These are phyloP conservation scores for Isabelozyma gotoi DNA, from an alignment of 805 yeast genomes.

Conservation along the genomic window DNA sequence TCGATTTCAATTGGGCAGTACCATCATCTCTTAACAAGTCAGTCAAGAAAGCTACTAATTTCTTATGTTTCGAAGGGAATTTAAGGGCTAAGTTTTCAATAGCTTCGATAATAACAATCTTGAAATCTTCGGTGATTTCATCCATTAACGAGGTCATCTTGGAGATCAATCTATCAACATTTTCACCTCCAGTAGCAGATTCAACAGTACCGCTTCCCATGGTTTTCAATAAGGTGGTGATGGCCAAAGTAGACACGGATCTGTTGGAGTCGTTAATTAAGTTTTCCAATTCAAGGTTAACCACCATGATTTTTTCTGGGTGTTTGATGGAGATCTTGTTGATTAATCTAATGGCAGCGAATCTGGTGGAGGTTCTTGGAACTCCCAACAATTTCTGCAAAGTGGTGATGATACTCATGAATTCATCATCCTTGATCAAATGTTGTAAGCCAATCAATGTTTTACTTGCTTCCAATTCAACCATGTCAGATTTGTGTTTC, in stretches of 20 bases:
- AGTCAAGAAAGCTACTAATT: constrained; percentile 77
- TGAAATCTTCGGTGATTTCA: constrained; percentile 95
- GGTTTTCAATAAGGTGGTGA: constrained; percentile 91
- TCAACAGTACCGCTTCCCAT: constrained; percentile 67
- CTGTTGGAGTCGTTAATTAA: constrained; percentile 87
- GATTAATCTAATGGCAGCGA: constrained; percentile 89
- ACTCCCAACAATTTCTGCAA: constrained; percentile 78
- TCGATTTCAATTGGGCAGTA: constrained; percentile 77
- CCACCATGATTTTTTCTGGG: constrained; percentile 75
- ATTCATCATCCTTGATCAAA: constrained; percentile 61
- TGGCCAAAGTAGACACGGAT: constrained; percentile 93
- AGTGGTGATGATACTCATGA: constrained; percentile 66
- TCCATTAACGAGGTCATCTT: constrained; percentile 87
- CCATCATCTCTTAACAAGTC: constrained; percentile 90
- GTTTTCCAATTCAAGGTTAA: constrained; percentile 82
- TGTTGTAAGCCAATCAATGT: constrained; percentile 55
- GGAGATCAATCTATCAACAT: constrained; percentile 82
- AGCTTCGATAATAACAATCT: constrained; percentile 92
- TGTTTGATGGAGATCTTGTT: constrained; percentile 79
- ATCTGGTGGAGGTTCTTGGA: constrained; percentile 86
- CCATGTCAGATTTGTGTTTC: constrained; percentile 82
- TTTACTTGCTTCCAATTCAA: constrained; percentile 89
- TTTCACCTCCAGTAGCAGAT: constrained; percentile 45
- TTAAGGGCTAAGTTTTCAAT: constrained; percentile 87
- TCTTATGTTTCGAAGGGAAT: constrained; percentile 87